Percentiles rank a stretch among this genome's conserved stretches.
phyloP scores from a whole-genome alignment of 2,329 filamentous ascomycete species.

The Pseudocercospora ulei region DNA sequence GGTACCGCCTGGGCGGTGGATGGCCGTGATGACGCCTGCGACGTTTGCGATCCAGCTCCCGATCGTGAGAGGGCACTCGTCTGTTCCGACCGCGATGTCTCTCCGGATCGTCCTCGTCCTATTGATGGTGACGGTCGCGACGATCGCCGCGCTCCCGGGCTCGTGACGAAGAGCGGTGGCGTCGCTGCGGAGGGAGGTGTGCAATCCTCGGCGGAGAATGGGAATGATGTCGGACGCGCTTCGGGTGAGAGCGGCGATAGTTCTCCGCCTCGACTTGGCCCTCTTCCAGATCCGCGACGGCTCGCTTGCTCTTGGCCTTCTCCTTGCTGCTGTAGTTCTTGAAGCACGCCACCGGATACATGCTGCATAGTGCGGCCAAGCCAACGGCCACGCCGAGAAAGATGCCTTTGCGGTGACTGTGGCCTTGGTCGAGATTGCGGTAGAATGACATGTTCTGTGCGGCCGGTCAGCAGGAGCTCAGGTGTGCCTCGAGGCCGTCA shows the following conservation, averaged over 20 bases:
- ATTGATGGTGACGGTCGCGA: slow-evolving; percentile 17
- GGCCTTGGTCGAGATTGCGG: slow-evolving; percentile 29
- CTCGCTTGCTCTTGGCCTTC: slow-evolving; percentile 24
- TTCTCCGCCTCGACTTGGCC: slow-evolving; percentile 25
- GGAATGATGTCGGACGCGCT: slow-evolving; percentile 23
- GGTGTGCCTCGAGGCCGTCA: slow-evolving; percentile 12
- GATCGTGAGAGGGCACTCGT: slow-evolving; percentile 24
- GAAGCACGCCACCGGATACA: slow-evolving; percentile 33
- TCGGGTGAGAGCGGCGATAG: slow-evolving; percentile 21
- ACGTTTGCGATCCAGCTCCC: slow-evolving; percentile 27
- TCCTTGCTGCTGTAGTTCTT: slow-evolving; percentile 33
- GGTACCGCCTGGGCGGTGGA: slow-evolving; percentile 29
- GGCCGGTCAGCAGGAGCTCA: slow-evolving; percentile 12
- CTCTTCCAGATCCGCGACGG: slow-evolving; percentile 25
- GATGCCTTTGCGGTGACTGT: slow-evolving; percentile 30
- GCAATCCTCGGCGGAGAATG: slow-evolving; percentile 27
- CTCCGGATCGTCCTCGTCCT: slow-evolving; percentile 25
- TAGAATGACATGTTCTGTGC: slow-evolving; percentile 24
- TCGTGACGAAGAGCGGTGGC: slow-evolving; percentile 23
- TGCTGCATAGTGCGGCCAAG: slow-evolving; percentile 33
- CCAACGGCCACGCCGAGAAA: slow-evolving; percentile 29
- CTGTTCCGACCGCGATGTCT: slow-evolving; percentile 16
- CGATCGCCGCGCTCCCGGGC: slow-evolving; percentile 21
- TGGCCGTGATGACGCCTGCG: slow-evolving; percentile 28
- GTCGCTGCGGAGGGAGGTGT: slow-evolving; percentile 19